A percentile compares a stretch with the other conserved stretches of the same genome.
Evolutionary conservation across 2,329 filamentous ascomycete species (phyloP).

Genomic region (Epichloe gansuensis): DNA sequence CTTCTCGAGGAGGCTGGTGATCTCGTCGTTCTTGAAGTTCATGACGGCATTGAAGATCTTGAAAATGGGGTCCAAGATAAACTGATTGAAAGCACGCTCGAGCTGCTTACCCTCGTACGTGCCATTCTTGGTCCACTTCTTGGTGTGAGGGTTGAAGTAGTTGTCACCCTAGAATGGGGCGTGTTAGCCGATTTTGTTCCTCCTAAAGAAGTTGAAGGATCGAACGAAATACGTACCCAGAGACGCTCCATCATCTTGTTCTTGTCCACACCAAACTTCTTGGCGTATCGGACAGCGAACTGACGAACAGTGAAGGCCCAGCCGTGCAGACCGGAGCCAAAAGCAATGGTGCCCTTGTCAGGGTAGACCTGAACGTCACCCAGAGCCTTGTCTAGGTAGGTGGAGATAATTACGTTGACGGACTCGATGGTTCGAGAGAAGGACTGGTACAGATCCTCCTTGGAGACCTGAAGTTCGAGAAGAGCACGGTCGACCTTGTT

Average conservation of each 20-base stretch:
- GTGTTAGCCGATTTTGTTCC: slow-evolving; percentile 9
- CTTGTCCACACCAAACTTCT: slow-evolving; percentile 99
- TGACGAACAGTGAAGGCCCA: slow-evolving; percentile 99
- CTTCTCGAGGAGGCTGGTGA: slow-evolving; percentile 73
- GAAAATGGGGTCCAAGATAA: slow-evolving; percentile 99
- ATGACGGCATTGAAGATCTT: slow-evolving; percentile 93
- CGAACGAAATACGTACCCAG: slow-evolving; percentile 51
- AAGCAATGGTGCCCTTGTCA: slow-evolving; percentile 93
- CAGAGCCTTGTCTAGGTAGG: slow-evolving; percentile 92
- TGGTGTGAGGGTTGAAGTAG: slow-evolving; percentile 99
- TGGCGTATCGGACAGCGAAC: slow-evolving; percentile 90
- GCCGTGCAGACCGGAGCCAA: slow-evolving; percentile 98
- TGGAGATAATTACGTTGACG: slow-evolving; percentile 99
- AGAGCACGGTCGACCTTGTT: slow-evolving; percentile 99
- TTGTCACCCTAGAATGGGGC: slow-evolving; percentile 59
- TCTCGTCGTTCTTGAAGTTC: slow-evolving; percentile 98
- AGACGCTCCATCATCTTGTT: slow-evolving; percentile 99
- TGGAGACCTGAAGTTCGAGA: slow-evolving; percentile 94
- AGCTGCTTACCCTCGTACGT: slow-evolving; percentile 76
- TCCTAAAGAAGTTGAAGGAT: no score
- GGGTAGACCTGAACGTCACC: slow-evolving; percentile 99
- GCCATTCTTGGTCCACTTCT: slow-evolving; percentile 95
- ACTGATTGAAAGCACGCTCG: slow-evolving; percentile 99
- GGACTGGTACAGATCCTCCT: slow-evolving; percentile 99
- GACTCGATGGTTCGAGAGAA: slow-evolving; percentile 99